A percentile compares a stretch with the other conserved stretches of the same genome.
phyloP scores from a whole-genome alignment of 306 rosid genomes.

The Herpetospermum pedunculosum region DNA sequence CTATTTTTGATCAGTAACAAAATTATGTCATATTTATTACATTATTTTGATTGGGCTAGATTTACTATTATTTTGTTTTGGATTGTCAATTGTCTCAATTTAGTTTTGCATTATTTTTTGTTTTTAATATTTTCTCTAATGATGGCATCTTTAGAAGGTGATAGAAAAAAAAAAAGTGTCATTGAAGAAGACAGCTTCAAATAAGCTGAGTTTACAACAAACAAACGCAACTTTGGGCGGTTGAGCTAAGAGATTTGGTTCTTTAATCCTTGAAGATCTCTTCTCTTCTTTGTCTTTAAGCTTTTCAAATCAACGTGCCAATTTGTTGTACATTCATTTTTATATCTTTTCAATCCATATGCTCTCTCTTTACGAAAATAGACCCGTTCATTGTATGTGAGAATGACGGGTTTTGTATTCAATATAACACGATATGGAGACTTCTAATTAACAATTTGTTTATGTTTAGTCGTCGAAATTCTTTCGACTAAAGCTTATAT shows the following conservation, averaged over 20 bases:
- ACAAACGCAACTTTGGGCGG: conserved; percentile 11
- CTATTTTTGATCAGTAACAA: no score
- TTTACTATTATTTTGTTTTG: no score
- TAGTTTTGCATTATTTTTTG: no score
- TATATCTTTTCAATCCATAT: not conserved
- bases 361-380: not conserved
- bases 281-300: not conserved
- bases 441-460: no score
- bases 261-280: not conserved
- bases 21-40: no score
- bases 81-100: no score
- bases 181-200: conserved; percentile 1
- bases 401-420: not conserved
- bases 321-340: not conserved
- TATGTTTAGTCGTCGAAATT: no score
- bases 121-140: no score
- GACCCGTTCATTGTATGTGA: not conserved
- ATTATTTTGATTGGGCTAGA: no score
- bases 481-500: no score
- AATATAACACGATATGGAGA: no score
- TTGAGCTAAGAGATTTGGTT: conserved; percentile 3
- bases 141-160: not conserved
- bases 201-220: not conserved
- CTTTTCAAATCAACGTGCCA: not conserved
- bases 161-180: not conserved